Evolutionary conservation across 2,329 filamentous ascomycete species (phyloP).

Genomic region (Phaeomoniella chlamydospora): DNA sequence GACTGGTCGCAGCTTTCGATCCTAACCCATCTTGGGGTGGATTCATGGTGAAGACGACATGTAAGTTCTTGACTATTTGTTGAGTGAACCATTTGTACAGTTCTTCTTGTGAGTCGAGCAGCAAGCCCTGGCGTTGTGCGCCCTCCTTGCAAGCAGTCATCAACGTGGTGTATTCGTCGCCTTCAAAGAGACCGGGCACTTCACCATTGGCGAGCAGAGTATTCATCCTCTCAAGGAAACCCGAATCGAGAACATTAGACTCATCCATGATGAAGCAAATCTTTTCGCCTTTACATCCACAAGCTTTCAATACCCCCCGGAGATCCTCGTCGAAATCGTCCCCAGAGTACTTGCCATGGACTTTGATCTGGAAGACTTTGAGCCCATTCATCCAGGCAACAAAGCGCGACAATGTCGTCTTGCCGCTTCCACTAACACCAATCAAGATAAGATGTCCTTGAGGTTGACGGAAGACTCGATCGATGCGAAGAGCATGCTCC

Average conservation of each 20-base stretch:
- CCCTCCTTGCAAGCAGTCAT: slow-evolving; percentile 99
- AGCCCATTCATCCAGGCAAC: slow-evolving; percentile 99
- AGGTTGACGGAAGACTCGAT: slow-evolving; percentile 94
- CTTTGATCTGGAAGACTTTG: slow-evolving; percentile 99
- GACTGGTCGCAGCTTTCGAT: slow-evolving; percentile 93
- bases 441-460: slow-evolving; percentile 98
- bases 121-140: slow-evolving; percentile 83
- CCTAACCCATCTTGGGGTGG: slow-evolving; percentile 88
- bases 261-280: slow-evolving; percentile 99
- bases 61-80: slow-evolving; percentile 96
- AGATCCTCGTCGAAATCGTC: slow-evolving; percentile 99
- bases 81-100: slow-evolving; percentile 99
- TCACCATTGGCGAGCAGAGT: slow-evolving; percentile 98
- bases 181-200: slow-evolving; percentile 94
- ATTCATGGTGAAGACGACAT: slow-evolving; percentile 99
- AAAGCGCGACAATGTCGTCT: slow-evolving; percentile 94
- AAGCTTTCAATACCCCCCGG: slow-evolving; percentile 79
- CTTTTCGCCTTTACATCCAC: slow-evolving; percentile 96
- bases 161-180: slow-evolving; percentile 93
- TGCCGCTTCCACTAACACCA: slow-evolving; percentile 94
- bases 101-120: slow-evolving; percentile 95
- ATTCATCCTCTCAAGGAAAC: slow-evolving; percentile 98
- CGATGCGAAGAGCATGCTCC: slow-evolving; percentile 94
- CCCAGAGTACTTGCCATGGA: slow-evolving; percentile 93
- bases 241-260: slow-evolving; percentile 93